Conservation (phyloP, 2,329 filamentous ascomycete genomes). For the Monosporascus sp. region DNA sequence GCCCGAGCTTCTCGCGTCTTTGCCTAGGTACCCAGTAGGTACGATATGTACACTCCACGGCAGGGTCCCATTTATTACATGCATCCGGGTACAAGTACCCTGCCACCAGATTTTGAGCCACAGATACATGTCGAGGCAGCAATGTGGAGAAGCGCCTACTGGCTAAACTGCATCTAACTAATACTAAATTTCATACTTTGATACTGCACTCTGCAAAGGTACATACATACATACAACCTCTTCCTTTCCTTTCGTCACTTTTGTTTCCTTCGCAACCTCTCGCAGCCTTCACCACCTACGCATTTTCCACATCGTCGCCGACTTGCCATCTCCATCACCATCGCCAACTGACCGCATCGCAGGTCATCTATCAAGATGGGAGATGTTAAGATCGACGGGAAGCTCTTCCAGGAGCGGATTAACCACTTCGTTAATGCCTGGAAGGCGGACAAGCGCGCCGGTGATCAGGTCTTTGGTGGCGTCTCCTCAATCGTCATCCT, state of each 20-base stretch:
- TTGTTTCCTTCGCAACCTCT: constrained; percentile 3
- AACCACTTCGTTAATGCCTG: constrained; percentile 82
- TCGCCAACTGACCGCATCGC: constrained; percentile 10
- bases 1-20: no score
- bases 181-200: no score
- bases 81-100: no score
- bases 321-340: constrained; percentile 19
- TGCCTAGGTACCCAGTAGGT: no score
- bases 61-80: no score
- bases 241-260: constrained; percentile 2
- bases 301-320: neutral
- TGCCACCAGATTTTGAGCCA: no score
- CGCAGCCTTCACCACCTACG: neutral
- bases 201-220: no score
- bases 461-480: constrained; percentile 79
- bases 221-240: no score
- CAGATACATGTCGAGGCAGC: no score
- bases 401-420: constrained; percentile 89
- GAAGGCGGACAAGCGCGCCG: constrained; percentile 91
- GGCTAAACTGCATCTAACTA: no score
- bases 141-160: no score
- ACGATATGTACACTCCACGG: no score
- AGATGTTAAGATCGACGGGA: constrained; percentile 93
- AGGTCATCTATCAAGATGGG: constrained; percentile 47
- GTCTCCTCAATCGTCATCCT: constrained; percentile 81